A percentile compares a stretch with the other conserved stretches of the same genome.
Evolutionary conservation across 2,329 filamentous ascomycete species (phyloP).

Genomic region (Aspergillus texensis): DNA sequence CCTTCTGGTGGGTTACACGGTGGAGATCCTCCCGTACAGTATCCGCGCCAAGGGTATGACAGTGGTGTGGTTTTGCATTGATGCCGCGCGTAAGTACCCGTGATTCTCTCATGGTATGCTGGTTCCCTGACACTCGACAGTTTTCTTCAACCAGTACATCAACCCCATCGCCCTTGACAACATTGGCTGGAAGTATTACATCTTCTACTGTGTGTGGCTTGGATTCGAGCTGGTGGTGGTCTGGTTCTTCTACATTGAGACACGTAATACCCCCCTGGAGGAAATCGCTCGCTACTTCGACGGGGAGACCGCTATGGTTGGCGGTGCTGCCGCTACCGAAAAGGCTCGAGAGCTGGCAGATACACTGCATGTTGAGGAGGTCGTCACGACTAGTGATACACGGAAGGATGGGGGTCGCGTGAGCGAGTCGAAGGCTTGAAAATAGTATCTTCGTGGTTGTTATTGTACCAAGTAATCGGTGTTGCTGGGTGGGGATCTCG

Average conservation of each 20-base stretch:
- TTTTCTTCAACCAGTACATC: slow-evolving; percentile 42
- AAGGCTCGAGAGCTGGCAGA: slow-evolving; percentile 19
- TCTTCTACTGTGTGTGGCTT: slow-evolving; percentile 41
- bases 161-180: slow-evolving; percentile 35
- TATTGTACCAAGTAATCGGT: not conserved
- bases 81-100: slow-evolving; percentile 21
- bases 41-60: slow-evolving; percentile 53
- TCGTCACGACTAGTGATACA: not conserved
- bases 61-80: slow-evolving; percentile 38
- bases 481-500: not conserved
- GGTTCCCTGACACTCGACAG: slow-evolving; percentile 10
- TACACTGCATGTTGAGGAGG: slow-evolving; percentile 12
- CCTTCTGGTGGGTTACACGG: slow-evolving; percentile 44
- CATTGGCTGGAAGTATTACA: slow-evolving; percentile 42
- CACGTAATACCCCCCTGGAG: slow-evolving; percentile 35
- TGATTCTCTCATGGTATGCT: not conserved
- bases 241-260: slow-evolving; percentile 41
- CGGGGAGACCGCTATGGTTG: slow-evolving; percentile 25
- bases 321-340: slow-evolving; percentile 24
- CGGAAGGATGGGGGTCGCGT: slow-evolving; percentile 1
- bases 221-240: slow-evolving; percentile 34
- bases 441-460: not conserved
- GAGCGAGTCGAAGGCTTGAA: slow-evolving; percentile 4
- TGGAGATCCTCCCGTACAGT: slow-evolving; percentile 54
- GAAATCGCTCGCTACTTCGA: slow-evolving; percentile 40